Conservation (phyloP, 2,329 filamentous ascomycete genomes). For the Aspergillus fumigatiaffinis region DNA sequence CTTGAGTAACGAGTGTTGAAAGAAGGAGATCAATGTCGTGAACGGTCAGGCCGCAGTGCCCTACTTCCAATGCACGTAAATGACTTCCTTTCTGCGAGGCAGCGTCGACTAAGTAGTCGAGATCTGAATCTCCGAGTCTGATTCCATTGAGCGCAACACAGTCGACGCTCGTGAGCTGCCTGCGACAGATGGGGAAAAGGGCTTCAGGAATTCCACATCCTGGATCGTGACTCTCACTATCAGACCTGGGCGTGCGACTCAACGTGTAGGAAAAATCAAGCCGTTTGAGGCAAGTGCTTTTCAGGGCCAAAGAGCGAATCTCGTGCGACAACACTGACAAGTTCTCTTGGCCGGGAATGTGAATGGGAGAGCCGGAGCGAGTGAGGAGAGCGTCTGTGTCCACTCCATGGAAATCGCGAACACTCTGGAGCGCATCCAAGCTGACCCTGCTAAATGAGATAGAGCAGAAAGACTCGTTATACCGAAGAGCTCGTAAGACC, state of each 20-base stretch:
- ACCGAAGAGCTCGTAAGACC: constrained; percentile 65
- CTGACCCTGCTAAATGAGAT: constrained; percentile 64
- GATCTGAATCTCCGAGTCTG: constrained; percentile 65
- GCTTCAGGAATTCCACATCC: constrained; percentile 68
- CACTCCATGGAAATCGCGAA: constrained; percentile 56
- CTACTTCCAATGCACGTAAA: constrained; percentile 64
- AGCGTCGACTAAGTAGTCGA: constrained; percentile 64
- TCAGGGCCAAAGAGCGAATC: constrained; percentile 62
- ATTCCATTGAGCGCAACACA: constrained; percentile 68
- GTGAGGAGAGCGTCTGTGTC: constrained; percentile 61
- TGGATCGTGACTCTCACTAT: constrained; percentile 50
- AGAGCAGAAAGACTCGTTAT: constrained; percentile 65
- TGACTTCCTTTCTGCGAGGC: constrained; percentile 62
- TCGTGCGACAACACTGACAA: constrained; percentile 64
- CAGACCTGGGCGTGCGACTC: constrained; percentile 51
- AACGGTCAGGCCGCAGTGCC: constrained; percentile 54
- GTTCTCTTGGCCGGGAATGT: constrained; percentile 50
- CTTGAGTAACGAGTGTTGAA: constrained; percentile 61
- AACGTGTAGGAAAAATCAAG: constrained; percentile 64
- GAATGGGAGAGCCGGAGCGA: constrained; percentile 54
- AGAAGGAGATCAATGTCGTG: constrained; percentile 55
- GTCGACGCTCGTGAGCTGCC: constrained; percentile 64
- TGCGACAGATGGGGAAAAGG: constrained; percentile 63
- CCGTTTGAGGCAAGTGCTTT: constrained; percentile 59
- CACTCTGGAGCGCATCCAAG: constrained; percentile 61